These are phyloP conservation scores for Coemansia sp. DNA, from an alignment of 192 early-diverging fungal species.

Conservation along the genomic window DNA sequence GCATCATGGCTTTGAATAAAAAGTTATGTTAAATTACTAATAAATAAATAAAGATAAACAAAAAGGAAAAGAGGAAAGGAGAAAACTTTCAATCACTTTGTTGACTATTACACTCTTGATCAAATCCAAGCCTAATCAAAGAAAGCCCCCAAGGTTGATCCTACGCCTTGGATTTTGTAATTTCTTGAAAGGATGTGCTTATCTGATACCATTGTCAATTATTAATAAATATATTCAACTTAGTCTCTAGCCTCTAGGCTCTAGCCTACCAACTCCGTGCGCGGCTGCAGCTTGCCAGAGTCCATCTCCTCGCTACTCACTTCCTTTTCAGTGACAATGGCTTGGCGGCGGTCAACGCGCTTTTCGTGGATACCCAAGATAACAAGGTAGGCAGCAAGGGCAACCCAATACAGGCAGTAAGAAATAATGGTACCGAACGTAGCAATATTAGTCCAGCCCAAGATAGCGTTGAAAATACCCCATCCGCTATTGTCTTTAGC, in stretches of 20 bases:
- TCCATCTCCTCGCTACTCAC: neutral
- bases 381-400: conserved; percentile 59
- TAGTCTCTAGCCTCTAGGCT: no score
- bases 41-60: no score
- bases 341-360: conserved; percentile 16
- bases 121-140: neutral
- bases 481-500: conserved; percentile 60
- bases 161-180: no score
- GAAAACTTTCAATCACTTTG: neutral
- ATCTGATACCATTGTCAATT: no score
- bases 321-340: neutral
- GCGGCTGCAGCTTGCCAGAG: conserved; percentile 8
- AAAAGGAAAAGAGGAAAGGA: neutral
- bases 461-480: conserved; percentile 73
- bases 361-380: conserved; percentile 30
- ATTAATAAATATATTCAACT: no score
- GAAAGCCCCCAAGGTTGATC: no score
- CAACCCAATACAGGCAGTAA: conserved; percentile 84
- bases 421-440: conserved; percentile 73
- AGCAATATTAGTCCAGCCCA: conserved; percentile 80
- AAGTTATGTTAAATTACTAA: neutral
- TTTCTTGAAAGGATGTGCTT: no score
- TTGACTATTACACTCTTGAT: no score
- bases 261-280: neutral
- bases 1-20: neutral